Evolutionary conservation across 345 rosid species (phyloP), one percentile per base, ranked within the genome.

Genomic region (Dipteronia dyeriana): DNA sequence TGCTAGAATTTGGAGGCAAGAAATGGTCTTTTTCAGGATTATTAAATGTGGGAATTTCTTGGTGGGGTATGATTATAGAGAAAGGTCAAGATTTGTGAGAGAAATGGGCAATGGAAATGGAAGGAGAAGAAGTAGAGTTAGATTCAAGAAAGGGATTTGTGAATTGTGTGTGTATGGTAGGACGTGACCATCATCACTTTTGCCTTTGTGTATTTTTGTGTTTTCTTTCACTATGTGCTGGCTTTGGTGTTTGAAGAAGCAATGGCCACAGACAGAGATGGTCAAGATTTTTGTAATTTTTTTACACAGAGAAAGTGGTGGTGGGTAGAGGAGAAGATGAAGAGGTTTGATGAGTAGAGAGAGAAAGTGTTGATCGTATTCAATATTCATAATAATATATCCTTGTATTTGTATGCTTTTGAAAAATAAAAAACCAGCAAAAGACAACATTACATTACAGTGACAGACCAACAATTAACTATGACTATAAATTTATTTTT

Each of bases 91-190:
- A 70, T 57, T 79, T 70, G 47, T 23, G 56, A 3, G 54, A 11
- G 16, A 10, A 12, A 13, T 66, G 75, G 73, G 60, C 43, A 11
- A 68, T 31, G 78, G 79, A 73, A 68, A 29, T 34, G 68, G 85
- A 73, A 79, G 51, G 59, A 8, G 69, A 43, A 79, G 73, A 86
- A 81, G 90, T 87, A 81, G 95, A 90, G 97, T 90, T 86, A 87
- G 91, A 88, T 95, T 86, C 88, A 92, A 92, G 98, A 76, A 85
- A 89, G 11, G 89, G 63, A 54, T 79, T 86, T 57, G 62, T 57
- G 62, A 19, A 16, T 20, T 41, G 68, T 43, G 60, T n/a, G 25
- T 78, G 96, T 87, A 79, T 61, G 91, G 75, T 87, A 81, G 86
- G 89, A 87, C 88, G 92, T 85, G 89, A 85, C 85, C 38, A 85